A percentile compares a stretch with the other conserved stretches of the same genome.
These are phyloP conservation scores for Hypoxylon sp. DNA, from an alignment of 2,329 filamentous ascomycete species.

Conservation along the genomic window DNA sequence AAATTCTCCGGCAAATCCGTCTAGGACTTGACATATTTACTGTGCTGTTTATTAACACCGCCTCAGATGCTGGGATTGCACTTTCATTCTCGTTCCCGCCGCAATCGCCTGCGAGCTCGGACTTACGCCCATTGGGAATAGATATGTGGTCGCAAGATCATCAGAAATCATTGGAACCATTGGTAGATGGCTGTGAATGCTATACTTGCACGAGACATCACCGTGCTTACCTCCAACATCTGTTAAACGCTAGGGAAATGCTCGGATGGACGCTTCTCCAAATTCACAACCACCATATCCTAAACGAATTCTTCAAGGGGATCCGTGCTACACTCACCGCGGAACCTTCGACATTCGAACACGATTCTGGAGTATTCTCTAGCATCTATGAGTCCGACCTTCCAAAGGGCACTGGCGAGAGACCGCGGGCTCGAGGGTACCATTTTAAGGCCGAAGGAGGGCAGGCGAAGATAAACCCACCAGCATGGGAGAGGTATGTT, in stretches of 20 bases:
- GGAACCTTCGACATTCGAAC: conserved; percentile 74
- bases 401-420: conserved; percentile 80
- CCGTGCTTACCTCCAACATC: conserved; percentile 87
- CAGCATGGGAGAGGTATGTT: conserved; percentile 74
- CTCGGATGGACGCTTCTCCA: conserved; percentile 94
- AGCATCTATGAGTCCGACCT: conserved; percentile 77
- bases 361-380: conserved; percentile 60
- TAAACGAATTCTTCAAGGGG: conserved; percentile 80
- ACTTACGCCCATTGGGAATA: conserved; percentile 72
- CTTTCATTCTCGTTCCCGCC: conserved; percentile 82
- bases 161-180: conserved; percentile 73
- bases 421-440: conserved; percentile 86
- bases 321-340: conserved; percentile 76
- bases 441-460: conserved; percentile 81
- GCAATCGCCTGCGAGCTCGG: conserved; percentile 46
- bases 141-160: conserved; percentile 82
- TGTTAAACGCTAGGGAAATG: conserved; percentile 95
- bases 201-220: conserved; percentile 89
- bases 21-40: conserved; percentile 86
- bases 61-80: conserved; percentile 88
- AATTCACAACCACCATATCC: conserved; percentile 86
- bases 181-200: conserved; percentile 78
- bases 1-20: conserved; percentile 80
- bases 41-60: conserved; percentile 79
- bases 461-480: conserved; percentile 76